Base-by-base conservation (phyloP, 2,329 filamentous ascomycete species). In the Talaromyces rugulosus region DNA sequence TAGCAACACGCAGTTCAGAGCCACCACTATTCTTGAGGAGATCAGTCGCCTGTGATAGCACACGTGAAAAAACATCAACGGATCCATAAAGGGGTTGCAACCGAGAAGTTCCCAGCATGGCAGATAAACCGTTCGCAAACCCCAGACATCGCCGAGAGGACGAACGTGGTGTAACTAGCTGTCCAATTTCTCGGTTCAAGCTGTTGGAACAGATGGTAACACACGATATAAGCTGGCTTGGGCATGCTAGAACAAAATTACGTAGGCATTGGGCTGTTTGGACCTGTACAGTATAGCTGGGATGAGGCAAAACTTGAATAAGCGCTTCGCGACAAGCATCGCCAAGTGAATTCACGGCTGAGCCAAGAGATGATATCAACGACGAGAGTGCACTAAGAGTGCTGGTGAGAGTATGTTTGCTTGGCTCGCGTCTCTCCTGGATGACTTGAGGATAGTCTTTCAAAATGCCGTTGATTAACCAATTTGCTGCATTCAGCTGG, bases 161-260 rank as follows among this genome's bases (percentile, higher is more conserved):
- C 70, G 92, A 90, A 58, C 92, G 85, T 6, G 87, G 89, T 0
- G 87, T 87, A 14, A 84, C 85, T 6, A 98, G 83, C 51, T 95
- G 83, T 31, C 88, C 88, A 31, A 99, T 83, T 71, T 99, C 95
- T 65, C 95, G 85, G 64, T 87, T 91, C 63, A 99, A 84, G 72
- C 92, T 97, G 75, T 97, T 97, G 89, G 98, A 93, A 75, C 93
- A 98, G 53, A 98, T 91, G 0, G 94, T 96, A 18, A 98, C 87
- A 65, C 92, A 95, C 2, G 92, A 91, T 5, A 98, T 80, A 5
- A 99, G 85, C 72, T 98, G 94, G 67, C 96, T 91, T 4, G 95
- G 95, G 68, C 92, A 97, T 14, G 92, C 92, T 51, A 96, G 82
- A 0, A 96, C 91, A 70, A 98, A 95, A 0, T 85, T 87, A 68